Percentiles rank a stretch among this genome's conserved stretches.
phyloP scores from a whole-genome alignment of 371 early-diverging fungal species.

The Mucor racemosus region DNA sequence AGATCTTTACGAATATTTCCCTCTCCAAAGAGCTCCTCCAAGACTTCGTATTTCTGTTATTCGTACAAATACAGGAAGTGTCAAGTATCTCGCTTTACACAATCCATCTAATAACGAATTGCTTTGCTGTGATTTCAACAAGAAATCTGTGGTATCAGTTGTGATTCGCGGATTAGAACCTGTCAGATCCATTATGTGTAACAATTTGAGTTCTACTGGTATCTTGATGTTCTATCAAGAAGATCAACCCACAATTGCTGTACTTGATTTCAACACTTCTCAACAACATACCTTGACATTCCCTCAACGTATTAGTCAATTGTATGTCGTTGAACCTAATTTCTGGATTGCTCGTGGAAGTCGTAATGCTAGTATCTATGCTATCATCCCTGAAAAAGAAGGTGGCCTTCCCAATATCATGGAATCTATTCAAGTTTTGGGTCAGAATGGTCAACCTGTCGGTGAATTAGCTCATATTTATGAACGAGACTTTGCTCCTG shows the following conservation, averaged over 20 bases:
- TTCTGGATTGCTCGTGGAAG: slow-evolving; percentile 68
- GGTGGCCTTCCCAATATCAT: slow-evolving; percentile 26
- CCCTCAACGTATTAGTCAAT: slow-evolving; percentile 51
- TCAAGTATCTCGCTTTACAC: slow-evolving; percentile 65
- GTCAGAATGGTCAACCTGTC: slow-evolving; percentile 46
- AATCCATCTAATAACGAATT: slow-evolving; percentile 74
- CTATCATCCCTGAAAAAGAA: slow-evolving; percentile 39
- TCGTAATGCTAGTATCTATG: slow-evolving; percentile 50
- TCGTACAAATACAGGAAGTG: slow-evolving; percentile 31
- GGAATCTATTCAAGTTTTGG: slow-evolving; percentile 41
- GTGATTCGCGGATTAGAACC: slow-evolving; percentile 61
- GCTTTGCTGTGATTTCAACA: slow-evolving; percentile 65
- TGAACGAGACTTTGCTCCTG: slow-evolving; percentile 29
- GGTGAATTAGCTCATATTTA: slow-evolving; percentile 34
- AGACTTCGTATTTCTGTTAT: slow-evolving; percentile 60
- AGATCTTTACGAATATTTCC: slow-evolving; percentile 81
- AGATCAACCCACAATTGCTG: slow-evolving; percentile 54
- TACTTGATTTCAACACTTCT: slow-evolving; percentile 67
- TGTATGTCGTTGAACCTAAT: slow-evolving; percentile 54
- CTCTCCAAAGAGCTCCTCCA: slow-evolving; percentile 69
- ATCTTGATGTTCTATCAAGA: slow-evolving; percentile 70
- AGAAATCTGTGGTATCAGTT: slow-evolving; percentile 59
- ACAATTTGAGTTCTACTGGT: slow-evolving; percentile 46
- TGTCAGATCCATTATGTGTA: slow-evolving; percentile 61
- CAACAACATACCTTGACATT: slow-evolving; percentile 56